phyloP scores from a whole-genome alignment of 1,284 basidiomycete genomes.

The Puccinia horiana region DNA sequence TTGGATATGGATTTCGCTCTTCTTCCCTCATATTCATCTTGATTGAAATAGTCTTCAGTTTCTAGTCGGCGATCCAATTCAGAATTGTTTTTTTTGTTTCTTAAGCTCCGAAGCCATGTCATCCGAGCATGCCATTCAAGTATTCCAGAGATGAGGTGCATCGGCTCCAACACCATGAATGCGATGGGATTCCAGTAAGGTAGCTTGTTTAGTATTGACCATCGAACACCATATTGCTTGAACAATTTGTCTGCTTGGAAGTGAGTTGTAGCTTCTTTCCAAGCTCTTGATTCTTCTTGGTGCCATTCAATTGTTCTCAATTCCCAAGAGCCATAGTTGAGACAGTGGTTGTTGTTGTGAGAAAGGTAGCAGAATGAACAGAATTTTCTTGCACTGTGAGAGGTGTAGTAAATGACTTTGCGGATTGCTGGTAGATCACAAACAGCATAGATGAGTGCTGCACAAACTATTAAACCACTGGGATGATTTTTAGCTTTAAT shows the following conservation, averaged over 20 bases:
- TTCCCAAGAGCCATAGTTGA: conserved; percentile 11
- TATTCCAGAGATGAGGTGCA: conserved; percentile 30
- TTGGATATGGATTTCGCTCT: background rate
- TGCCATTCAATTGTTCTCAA: conserved; percentile 9
- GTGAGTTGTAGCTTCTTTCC: conserved; percentile 31
- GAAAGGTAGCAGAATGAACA: conserved; percentile 45
- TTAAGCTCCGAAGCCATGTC: background rate
- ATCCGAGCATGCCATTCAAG: background rate
- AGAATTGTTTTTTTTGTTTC: no score
- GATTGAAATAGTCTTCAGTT: conserved; percentile 30
- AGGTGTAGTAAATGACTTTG: conserved; percentile 35
- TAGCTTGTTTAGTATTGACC: conserved; percentile 31
- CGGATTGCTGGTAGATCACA: conserved; percentile 35
- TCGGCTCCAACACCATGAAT: conserved; percentile 31
- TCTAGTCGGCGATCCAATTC: no score
- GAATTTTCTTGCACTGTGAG: conserved; percentile 39
- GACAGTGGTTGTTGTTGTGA: background rate
- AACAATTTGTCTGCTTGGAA: conserved; percentile 5
- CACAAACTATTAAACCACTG: background rate
- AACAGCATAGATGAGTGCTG: conserved; percentile 28
- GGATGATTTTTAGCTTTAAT: conserved; percentile 1
- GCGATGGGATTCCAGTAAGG: conserved; percentile 25
- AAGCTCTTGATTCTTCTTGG: conserved; percentile 27
- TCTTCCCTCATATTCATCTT: conserved; percentile 30
- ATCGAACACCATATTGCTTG: conserved; percentile 11